Evolutionary conservation across 352 stramenopile genomes (phyloP).

Genomic region (Pythium brassicae): DNA sequence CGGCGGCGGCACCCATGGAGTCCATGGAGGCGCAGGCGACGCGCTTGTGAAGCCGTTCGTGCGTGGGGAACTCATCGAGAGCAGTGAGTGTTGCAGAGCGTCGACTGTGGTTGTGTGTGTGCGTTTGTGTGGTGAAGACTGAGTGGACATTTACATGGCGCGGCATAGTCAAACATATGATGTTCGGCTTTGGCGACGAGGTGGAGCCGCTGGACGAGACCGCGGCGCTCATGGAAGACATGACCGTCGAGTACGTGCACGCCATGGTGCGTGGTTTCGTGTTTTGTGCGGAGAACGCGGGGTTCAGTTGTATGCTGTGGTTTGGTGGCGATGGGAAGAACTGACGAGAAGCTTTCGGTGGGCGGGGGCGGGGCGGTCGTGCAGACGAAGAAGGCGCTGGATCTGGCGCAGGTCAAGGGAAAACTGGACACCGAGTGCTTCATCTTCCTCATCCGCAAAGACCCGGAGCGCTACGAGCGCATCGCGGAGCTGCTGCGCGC

Average conservation of each 20-base stretch:
- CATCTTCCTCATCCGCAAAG: constrained; percentile 86
- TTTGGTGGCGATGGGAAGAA: not conserved
- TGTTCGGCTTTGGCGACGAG: constrained; percentile 85
- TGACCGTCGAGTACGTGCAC: constrained; percentile 79
- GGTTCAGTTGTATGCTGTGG: not conserved
- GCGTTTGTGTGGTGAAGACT: not conserved
- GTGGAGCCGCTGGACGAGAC: constrained; percentile 66
- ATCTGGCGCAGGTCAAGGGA: constrained; percentile 73
- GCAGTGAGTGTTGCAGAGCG: constrained; percentile 50
- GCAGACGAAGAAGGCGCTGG: constrained; percentile 85
- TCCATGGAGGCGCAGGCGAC: constrained; percentile 3
- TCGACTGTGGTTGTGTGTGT: not conserved
- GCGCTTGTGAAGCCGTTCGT: constrained; percentile 65
- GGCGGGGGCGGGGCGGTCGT: not conserved
- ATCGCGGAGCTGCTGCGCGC: constrained; percentile 77
- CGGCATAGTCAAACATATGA: constrained; percentile 82
- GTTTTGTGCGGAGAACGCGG: not conserved
- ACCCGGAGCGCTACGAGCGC: constrained; percentile 76
- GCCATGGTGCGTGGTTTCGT: constrained; percentile 51
- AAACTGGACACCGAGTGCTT: constrained; percentile 88
- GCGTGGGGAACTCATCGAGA: constrained; percentile 73
- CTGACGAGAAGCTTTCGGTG: no score
- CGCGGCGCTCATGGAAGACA: constrained; percentile 80
- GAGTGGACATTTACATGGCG: not conserved
- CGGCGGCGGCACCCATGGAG: constrained; percentile 7